phyloP scores from a whole-genome alignment of 2,329 filamentous ascomycete genomes.

The Cyphellophora attinorum region DNA sequence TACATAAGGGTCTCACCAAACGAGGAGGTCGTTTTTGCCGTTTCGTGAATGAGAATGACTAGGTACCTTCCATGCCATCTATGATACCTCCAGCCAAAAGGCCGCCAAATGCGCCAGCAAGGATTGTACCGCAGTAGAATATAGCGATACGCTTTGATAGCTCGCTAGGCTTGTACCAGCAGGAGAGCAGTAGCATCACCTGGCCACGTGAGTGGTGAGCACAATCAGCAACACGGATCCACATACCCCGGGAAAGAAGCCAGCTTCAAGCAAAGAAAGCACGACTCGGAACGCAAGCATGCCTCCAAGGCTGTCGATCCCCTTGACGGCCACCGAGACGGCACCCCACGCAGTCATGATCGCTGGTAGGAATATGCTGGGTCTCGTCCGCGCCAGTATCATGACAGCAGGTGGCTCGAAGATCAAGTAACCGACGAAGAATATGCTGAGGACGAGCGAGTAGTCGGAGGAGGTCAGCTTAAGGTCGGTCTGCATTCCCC shows the following conservation, averaged over 20 bases:
- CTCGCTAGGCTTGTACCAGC: slow-evolving; percentile 54
- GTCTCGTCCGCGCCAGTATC: slow-evolving; percentile 26
- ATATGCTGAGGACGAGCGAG: slow-evolving; percentile 43
- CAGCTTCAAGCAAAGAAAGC: slow-evolving; percentile 24
- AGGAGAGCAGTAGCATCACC: slow-evolving; percentile 46
- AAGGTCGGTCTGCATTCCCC: slow-evolving; percentile 32
- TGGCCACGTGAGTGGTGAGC: no score
- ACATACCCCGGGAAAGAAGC: slow-evolving; percentile 32
- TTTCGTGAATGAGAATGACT: slow-evolving; percentile 15
- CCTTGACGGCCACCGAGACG: slow-evolving; percentile 41
- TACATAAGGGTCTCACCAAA: no score
- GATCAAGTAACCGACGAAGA: slow-evolving; percentile 34
- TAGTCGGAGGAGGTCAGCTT: slow-evolving; percentile 33
- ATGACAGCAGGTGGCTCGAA: slow-evolving; percentile 36
- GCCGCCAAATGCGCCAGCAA: slow-evolving; percentile 53
- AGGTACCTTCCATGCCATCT: slow-evolving; percentile 16
- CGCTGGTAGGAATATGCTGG: slow-evolving; percentile 9
- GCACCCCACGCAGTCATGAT: slow-evolving; percentile 20
- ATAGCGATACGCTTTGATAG: slow-evolving; percentile 49
- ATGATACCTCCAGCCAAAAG: slow-evolving; percentile 45
- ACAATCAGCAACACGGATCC: no score
- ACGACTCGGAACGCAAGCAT: slow-evolving; percentile 35
- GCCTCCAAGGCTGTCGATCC: slow-evolving; percentile 34
- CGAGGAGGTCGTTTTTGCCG: no score
- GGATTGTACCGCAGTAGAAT: slow-evolving; percentile 48